phyloP scores from a whole-genome alignment of 2,329 filamentous ascomycete species.

The Fusarium kyushuense region DNA sequence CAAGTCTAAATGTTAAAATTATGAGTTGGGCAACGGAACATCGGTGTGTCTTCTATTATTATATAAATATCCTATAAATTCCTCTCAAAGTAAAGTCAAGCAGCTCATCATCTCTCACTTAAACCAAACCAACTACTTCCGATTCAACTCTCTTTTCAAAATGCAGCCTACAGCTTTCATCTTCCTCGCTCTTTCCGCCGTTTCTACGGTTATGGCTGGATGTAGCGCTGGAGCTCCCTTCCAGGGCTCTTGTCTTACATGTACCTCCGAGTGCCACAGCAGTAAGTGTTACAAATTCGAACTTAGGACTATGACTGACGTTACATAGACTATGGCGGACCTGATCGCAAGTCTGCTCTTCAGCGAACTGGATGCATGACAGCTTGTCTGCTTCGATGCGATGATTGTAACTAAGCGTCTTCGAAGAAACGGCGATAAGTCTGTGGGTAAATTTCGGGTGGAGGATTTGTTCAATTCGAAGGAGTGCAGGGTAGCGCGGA shows the following conservation, averaged over 20 bases:
- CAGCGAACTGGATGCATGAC: neutral
- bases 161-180: neutral
- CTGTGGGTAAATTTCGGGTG: too few relatives aligned
- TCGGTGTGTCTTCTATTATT: accelerated
- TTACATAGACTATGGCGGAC: neutral
- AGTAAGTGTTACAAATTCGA: neutral
- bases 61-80: neutral
- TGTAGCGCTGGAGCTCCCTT: neutral
- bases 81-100: neutral
- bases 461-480: too few relatives aligned
- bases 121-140: neutral
- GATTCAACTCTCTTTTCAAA: accelerated
- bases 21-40: neutral
- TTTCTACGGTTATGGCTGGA: neutral
- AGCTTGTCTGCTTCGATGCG: neutral
- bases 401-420: neutral
- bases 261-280: neutral
- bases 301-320: accelerated
- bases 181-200: neutral
- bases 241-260: neutral
- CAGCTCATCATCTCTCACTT: accelerated
- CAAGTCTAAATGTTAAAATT: accelerated
- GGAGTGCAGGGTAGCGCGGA: too few relatives aligned
- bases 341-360: neutral
- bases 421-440: too few relatives aligned